Base-by-base conservation (phyloP, 129 eudicot genomes). In the Artemisia annua region DNA sequence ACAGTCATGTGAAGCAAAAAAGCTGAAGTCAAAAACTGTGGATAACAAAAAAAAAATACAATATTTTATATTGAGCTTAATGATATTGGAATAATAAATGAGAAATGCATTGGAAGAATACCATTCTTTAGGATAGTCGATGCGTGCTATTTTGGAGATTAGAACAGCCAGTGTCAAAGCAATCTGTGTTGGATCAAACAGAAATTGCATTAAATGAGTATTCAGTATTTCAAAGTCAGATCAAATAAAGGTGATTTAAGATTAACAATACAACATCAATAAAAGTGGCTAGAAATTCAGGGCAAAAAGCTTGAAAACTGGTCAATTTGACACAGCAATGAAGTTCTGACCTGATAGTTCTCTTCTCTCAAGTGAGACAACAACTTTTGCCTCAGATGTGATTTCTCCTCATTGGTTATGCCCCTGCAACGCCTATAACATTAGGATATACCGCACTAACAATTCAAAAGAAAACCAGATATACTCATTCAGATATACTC, bases 81-180 rank as follows among this genome's bases (percentile, higher is more conserved):
- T 39, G 46, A 39, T 39, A 39, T 39, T 7, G 46, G 46, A 39
- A 39, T 7, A 39, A n/a, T 15, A 53, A 69, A n/a, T 24, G 35
- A 48, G 24, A 18, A 74, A 15, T 70, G 35, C 3, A 62, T 62
- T 24, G 58, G 17, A 80, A 65, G 44, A 71, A 59, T 90, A 94
- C 98, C 98, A 94, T 77, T 90, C 96, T 85, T 80, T 94, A 5
- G 98, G 97, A 66, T 94, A 94, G 77, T 94, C 98, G 43, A 90
- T 80, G 28, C 98, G 93, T 48, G 98, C 98, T 74, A 94, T 94
- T 79, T 90, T 94, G 14, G 98, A 94, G 70, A 90, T 79, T 76
- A 90, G 81, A 63, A 94, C 93, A 62, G 98, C 95, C 90, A 90
- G 53, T 58, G 96, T 90, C 75, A 81, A 78, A 71, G 98, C 89